Conservation (phyloP, 2,329 filamentous ascomycete genomes). For the Pleoardoris graminearum region DNA sequence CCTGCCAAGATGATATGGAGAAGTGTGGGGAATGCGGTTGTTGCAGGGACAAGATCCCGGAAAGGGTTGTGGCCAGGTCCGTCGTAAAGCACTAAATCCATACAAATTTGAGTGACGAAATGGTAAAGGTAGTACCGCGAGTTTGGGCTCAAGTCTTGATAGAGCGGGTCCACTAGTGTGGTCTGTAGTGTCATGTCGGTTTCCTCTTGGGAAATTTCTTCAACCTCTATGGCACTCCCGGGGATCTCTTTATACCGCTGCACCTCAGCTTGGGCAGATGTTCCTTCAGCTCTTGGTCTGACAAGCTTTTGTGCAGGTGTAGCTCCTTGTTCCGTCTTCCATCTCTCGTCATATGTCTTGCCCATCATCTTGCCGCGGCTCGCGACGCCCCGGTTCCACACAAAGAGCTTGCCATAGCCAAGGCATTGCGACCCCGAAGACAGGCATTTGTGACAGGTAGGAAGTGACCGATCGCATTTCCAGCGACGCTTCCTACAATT, state of each 20-base stretch:
- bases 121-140: conserved; percentile 54
- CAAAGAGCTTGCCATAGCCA: conserved; percentile 63
- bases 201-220: conserved; percentile 4
- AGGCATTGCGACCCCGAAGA: conserved; percentile 61
- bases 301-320: conserved; percentile 6
- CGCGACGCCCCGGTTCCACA: conserved; percentile 61
- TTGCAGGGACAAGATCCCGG: conserved; percentile 53
- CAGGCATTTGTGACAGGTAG: conserved; percentile 63
- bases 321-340: conserved; percentile 18
- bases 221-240: neutral
- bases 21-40: conserved; percentile 50
- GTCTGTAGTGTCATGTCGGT: conserved; percentile 39
- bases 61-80: conserved; percentile 52
- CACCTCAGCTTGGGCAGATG: neutral
- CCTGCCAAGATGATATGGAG: conserved; percentile 53
- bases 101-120: conserved; percentile 56
- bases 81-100: conserved; percentile 58
- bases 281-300: neutral
- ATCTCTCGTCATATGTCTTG: conserved; percentile 51
- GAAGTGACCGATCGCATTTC: conserved; percentile 64
- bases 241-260: neutral
- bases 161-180: conserved; percentile 58
- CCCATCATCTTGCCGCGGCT: conserved; percentile 59
- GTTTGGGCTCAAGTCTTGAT: conserved; percentile 56
- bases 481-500: conserved; percentile 65